Conservation (phyloP, 257 asterid genomes). For the Penstemon eatonii region DNA sequence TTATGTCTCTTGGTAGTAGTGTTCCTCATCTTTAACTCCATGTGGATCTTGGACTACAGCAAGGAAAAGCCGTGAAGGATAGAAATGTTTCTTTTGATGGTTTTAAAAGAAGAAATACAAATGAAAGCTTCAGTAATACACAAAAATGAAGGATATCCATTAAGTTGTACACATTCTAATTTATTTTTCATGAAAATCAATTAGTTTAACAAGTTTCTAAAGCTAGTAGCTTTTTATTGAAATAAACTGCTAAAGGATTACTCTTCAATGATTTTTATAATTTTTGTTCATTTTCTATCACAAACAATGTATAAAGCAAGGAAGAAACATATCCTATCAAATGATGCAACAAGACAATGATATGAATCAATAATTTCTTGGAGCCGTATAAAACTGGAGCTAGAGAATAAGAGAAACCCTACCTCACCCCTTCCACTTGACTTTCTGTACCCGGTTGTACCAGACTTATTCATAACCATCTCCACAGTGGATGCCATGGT, state of each 20-base stretch:
- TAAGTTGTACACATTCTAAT: not conserved
- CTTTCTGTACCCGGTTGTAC: constrained; percentile 44
- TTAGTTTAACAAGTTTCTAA: not conserved
- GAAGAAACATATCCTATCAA: not conserved
- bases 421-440: constrained; percentile 70
- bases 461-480: constrained; percentile 28
- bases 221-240: no score
- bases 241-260: not conserved
- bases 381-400: not conserved
- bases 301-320: not conserved
- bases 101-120: not conserved
- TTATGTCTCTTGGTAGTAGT: no score
- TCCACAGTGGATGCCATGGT: constrained; percentile 16
- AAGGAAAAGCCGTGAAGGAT: not conserved
- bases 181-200: not conserved
- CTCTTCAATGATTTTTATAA: constrained; percentile 3
- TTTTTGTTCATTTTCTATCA: not conserved
- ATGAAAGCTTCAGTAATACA: not conserved
- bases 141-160: not conserved
- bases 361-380: not conserved
- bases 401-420: constrained; percentile 19
- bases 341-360: not conserved
- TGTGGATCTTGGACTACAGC: not conserved
- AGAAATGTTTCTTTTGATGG: not conserved
- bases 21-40: not conserved